Percentiles rank a stretch among this genome's conserved stretches.
Evolutionary conservation across 2,329 filamentous ascomycete genomes (phyloP).

Genomic region (Cercospora sp.): DNA sequence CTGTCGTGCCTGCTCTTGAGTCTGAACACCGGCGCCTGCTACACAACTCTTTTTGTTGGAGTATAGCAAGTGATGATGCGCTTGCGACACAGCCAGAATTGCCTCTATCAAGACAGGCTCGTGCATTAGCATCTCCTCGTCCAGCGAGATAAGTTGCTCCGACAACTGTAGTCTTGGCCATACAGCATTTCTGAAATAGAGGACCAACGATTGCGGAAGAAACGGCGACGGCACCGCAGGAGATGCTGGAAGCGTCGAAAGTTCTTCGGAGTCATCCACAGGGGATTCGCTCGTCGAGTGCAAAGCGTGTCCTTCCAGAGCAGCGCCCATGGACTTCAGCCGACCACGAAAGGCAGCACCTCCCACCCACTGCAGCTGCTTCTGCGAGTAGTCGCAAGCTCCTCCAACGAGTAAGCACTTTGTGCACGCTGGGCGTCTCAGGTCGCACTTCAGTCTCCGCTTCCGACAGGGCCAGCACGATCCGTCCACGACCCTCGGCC

Average conservation of each 20-base stretch:
- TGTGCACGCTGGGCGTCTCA: constrained; percentile 4
- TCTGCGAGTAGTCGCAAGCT: constrained; percentile 11
- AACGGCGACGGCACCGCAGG: background rate
- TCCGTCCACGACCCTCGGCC: constrained; percentile 10
- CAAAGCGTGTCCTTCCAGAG: background rate
- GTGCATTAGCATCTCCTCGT: constrained; percentile 12
- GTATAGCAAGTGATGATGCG: constrained; percentile 10
- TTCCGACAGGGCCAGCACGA: constrained; percentile 18
- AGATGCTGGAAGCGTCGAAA: background rate
- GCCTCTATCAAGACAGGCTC: constrained; percentile 8
- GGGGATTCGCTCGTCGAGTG: background rate
- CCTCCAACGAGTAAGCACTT: constrained; percentile 2
- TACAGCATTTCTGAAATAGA: constrained; percentile 11
- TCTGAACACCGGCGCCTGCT: background rate
- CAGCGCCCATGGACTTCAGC: background rate
- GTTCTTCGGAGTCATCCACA: background rate
- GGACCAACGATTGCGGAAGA: background rate
- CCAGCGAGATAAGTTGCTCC: constrained; percentile 8
- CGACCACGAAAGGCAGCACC: constrained; percentile 12
- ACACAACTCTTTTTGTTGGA: background rate
- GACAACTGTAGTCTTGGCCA: constrained; percentile 15
- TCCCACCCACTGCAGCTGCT: constrained; percentile 16
- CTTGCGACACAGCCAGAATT: constrained; percentile 14
- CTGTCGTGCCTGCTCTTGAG: constrained; percentile 9
- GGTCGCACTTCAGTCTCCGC: constrained; percentile 15